A percentile compares a stretch with the other conserved stretches of the same genome.
These are phyloP conservation scores for Heimioporus sp. DNA, from an alignment of 768 basidiomycete genomes.

Conservation along the genomic window DNA sequence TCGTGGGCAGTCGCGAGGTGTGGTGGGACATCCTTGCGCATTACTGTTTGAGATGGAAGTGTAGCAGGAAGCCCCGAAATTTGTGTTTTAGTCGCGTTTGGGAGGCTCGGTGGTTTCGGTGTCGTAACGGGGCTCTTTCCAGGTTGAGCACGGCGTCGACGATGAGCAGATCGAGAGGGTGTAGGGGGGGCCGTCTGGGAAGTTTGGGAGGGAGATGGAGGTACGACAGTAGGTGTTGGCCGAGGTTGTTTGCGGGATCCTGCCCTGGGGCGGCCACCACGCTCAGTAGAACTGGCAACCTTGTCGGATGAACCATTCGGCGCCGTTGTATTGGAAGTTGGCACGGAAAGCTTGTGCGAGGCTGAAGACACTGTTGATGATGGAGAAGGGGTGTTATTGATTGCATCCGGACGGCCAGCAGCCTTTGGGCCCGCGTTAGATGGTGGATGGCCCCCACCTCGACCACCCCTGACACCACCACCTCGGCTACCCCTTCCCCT, in stretches of 20 bases:
- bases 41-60: conserved; percentile 26
- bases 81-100: conserved; percentile 32
- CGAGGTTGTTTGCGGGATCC: conserved; percentile 22
- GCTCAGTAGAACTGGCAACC: conserved; percentile 18
- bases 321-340: conserved; percentile 13
- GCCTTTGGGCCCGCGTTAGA: conserved; percentile 20
- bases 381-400: conserved; percentile 18
- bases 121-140: conserved; percentile 22
- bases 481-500: conserved; percentile 39
- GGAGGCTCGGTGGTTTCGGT: conserved; percentile 12
- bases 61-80: conserved; percentile 28
- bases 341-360: conserved; percentile 15
- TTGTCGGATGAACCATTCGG: conserved; percentile 23
- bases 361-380: conserved; percentile 10
- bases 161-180: conserved; percentile 43
- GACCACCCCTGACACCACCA: conserved; percentile 20
- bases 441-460: conserved; percentile 29
- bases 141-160: conserved; percentile 49
- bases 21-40: conserved; percentile 57
- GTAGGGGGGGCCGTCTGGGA: conserved; percentile 27
- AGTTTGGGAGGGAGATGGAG: conserved; percentile 20
- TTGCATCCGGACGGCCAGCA: conserved; percentile 18
- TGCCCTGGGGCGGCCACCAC: conserved; percentile 20
- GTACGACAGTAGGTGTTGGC: conserved; percentile 17
- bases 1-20: conserved; percentile 43